Percentiles rank a stretch among this genome's conserved stretches.
Conservation (phyloP, 164 flowering plant genomes). For the Chimonanthus salicifolius region DNA sequence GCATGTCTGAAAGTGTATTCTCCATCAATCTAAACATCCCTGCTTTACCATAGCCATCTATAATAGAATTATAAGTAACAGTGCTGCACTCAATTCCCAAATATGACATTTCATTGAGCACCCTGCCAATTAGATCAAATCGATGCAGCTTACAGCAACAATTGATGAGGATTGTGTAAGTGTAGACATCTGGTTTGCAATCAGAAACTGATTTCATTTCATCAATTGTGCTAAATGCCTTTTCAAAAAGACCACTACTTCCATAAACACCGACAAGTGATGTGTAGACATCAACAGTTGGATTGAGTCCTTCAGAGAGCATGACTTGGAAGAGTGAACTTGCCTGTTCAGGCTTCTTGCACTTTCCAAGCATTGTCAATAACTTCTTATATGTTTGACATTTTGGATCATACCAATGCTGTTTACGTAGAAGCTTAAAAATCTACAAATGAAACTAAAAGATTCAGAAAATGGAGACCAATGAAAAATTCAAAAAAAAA, state of each 20-base stretch:
- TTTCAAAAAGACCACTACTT: conserved; percentile 51
- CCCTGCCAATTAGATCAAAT: conserved; percentile 42
- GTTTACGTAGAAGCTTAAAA: conserved; percentile 73
- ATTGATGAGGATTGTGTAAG: conserved; percentile 61
- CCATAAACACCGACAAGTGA: conserved; percentile 81
- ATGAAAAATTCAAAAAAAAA: not conserved
- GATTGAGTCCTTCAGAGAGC: conserved; percentile 61
- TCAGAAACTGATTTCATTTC: conserved; percentile 67
- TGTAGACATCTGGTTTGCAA: conserved; percentile 74
- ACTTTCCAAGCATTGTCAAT: conserved; percentile 79
- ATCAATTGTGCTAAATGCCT: conserved; percentile 49
- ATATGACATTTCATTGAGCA: conserved; percentile 68
- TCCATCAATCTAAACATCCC: conserved; percentile 76
- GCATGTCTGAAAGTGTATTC: conserved; percentile 47
- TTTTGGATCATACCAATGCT: conserved; percentile 81
- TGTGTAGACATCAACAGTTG: conserved; percentile 76
- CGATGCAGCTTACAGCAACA: conserved; percentile 44
- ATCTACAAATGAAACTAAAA: conserved; percentile 30
- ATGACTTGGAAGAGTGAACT: conserved; percentile 60
- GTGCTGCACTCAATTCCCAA: conserved; percentile 50
- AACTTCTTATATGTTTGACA: conserved; percentile 76
- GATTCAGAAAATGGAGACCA: not conserved
- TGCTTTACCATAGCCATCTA: conserved; percentile 96
- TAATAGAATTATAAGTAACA: conserved; percentile 70
- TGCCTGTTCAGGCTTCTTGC: conserved; percentile 63